Evolutionary conservation across 2,329 filamentous ascomycete species (phyloP), one percentile per base, ranked within the genome.

Genomic region (Epichloe scottii): DNA sequence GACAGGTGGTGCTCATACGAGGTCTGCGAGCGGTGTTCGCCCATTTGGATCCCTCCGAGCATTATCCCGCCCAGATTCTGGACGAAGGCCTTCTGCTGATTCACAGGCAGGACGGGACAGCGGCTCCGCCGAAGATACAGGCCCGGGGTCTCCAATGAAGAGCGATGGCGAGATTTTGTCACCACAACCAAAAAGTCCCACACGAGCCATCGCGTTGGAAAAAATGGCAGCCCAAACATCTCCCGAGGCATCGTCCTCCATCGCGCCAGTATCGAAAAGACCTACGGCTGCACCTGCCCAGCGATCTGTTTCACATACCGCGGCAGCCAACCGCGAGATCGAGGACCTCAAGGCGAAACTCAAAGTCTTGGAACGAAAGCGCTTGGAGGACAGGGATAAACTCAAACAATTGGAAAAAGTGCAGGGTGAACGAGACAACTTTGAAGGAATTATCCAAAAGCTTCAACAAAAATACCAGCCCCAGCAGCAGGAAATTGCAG

Each of bases 311-410:
- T 70, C 69, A 3, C 72, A 67, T 51, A 75, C 77, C 51, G 75
- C 77, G 7, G 72, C 77, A 1, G 68, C 76, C 2, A 75, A 70
- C 21, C 76, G 84, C 55, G 86, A 94, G 61, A 81, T 91, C 19
- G 90, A 96, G 58, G 88, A 95, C 57, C 72, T 96, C 15, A 89
- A 95, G 63, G 84, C 88, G 0, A 96, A 95, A 64, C 71, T 97
- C 2, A 82, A 85, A 50, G 76, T 96, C 3, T 74, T 97, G 59
- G 90, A 98, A 65, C 87, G 91, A 59, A 95, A 95, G 66, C 76
- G 89, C 51, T 63, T 78, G 12, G 91, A 97, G 56, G 89, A 95
- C 61, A 79, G 89, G 19, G 90, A 96, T 59, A 87, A 88, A 62
- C 67, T 95, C 48, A 89, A 91, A 62, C 78, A 76, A 12, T 67